Base-by-base conservation (phyloP, 2,329 filamentous ascomycete genomes). In the Diaporthe humulicola region DNA sequence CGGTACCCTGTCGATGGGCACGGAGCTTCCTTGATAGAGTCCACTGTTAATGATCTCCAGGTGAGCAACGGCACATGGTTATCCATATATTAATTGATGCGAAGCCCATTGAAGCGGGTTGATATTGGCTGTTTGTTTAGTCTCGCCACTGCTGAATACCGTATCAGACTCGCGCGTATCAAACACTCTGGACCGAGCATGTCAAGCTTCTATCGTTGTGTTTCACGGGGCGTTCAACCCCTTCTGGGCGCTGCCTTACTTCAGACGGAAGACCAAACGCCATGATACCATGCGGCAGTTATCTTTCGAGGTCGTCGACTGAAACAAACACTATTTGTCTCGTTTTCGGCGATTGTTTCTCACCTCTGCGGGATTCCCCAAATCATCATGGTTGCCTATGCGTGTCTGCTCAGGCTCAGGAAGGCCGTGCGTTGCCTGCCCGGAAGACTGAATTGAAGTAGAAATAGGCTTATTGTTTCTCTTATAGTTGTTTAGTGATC, bases 161-260 rank as follows among this genome's bases (percentile, higher is more conserved):
- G n/a, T 40, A 25, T 54, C 64, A 69, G 30, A 40, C 64, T 52
- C 64, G 48, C 64, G 48, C 17, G 48, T 69, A 54, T 54, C 30
- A 54, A 69, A 69, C 64, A 52, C 45, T 40, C 33, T 30, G 33
- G 48, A 54, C 33, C 33, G 48, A 54, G 64, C 64, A 38, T 40
- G 45, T 54, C 64, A 40, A 69, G 64, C 64, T 54, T 69, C 48
- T 69, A 69, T 69, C 64, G 52, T 36, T 28, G 64, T 54, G 64
- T 69, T 69, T 69, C 45, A 67, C 38, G 33, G 25, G n/a, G 28
- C 28, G 45, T 38, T 50, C 64, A 67, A 9, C 42, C 64, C 45
- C 45, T 67, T 28, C 64, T 67, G 64, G 45, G 15, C 33, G 28
- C 33, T 36, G 15, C 33, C 14, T 36, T 8, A 67, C 45, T 67